Percentiles rank a stretch among this genome's conserved stretches.
phyloP scores from a whole-genome alignment of 257 asterid species.

The Eucommia ulmoides region DNA sequence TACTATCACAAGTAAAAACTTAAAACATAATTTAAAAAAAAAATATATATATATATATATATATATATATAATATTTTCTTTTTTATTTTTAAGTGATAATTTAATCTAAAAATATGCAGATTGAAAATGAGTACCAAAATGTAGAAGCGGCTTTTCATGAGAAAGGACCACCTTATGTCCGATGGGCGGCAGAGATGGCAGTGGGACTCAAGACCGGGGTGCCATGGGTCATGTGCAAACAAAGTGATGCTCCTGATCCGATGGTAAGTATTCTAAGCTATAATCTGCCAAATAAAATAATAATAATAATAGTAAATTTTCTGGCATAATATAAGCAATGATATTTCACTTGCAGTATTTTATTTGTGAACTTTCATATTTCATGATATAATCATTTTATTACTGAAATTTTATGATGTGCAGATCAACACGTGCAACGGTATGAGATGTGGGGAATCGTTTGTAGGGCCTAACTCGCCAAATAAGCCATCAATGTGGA shows the following conservation, averaged over 20 bases:
- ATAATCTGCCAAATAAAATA: too few relatives aligned
- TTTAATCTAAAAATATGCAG: slow-evolving; percentile 18
- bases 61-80: too few relatives aligned
- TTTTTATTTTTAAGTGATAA: too few relatives aligned
- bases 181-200: slow-evolving; percentile 87
- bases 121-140: slow-evolving; percentile 86
- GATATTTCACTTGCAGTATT: too few relatives aligned
- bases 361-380: too few relatives aligned
- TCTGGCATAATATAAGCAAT: too few relatives aligned
- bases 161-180: slow-evolving; percentile 60
- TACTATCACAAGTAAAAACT: slow-evolving; percentile 58
- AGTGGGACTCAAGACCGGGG: slow-evolving; percentile 60
- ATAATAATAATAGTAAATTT: too few relatives aligned
- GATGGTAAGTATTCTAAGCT: slow-evolving; percentile 27
- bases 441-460: slow-evolving; percentile 70
- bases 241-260: slow-evolving; percentile 93
- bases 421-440: slow-evolving; percentile 90
- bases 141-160: slow-evolving; percentile 36
- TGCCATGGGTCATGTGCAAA: slow-evolving; percentile 96
- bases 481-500: slow-evolving; percentile 85
- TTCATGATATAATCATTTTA: not conserved
- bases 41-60: not conserved
- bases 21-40: not conserved
- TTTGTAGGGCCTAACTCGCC: slow-evolving; percentile 87
- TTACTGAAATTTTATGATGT: not conserved